Evolutionary conservation across 192 early-diverging fungal genomes (phyloP), one percentile per base, ranked within the genome.

Genomic region (Spizellomyces punctatus): DNA sequence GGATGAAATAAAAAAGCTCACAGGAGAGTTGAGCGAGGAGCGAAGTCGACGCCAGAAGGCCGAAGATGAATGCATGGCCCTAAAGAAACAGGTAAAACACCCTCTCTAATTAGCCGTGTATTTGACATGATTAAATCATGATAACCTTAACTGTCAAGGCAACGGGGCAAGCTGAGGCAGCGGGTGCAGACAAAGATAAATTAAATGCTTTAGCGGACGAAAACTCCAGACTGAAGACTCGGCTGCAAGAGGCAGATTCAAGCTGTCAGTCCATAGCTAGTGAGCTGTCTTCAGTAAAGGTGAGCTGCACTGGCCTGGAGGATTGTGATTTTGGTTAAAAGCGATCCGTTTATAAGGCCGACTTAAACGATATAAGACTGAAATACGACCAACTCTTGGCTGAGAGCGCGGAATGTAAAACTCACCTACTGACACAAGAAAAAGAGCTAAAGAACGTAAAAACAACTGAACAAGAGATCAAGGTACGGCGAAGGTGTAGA

Each of bases 1-100:
- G 9, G 58, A 66, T 5, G 66, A 83, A 54, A 78, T 83, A 57
- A 72, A 78, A 22, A 45, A 69, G 17, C 58, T 83, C 27, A 66
- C 59, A 52, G 63, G 55, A 10, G 58, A 76, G 46, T 9, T 80
- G 6, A 57, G 17, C 8, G 21, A 65, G 5, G 65, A 69, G 12
- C 47, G 63, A 63, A 64, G 48, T n/a, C n/a, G 22, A 45, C 48
- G 59, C 12, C 62, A 49, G 6, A 57, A 69, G 10, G 46, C 60
- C 6, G 54, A 61, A 50, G 27, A 5, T 21, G 16, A 45, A 12
- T 57, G 62, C 45, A 19, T 8, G 12, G 44, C 17, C 7, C 17
- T 65, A 36, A 41, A 63, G 14, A 19, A 22, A 27, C 8, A 50
- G 47, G 66, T 75, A 48, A 45, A 42, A 61, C 0, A 16, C 27